These are phyloP conservation scores for Xylariaceae sp. DNA, from an alignment of 2,329 filamentous ascomycete genomes.

Conservation along the genomic window DNA sequence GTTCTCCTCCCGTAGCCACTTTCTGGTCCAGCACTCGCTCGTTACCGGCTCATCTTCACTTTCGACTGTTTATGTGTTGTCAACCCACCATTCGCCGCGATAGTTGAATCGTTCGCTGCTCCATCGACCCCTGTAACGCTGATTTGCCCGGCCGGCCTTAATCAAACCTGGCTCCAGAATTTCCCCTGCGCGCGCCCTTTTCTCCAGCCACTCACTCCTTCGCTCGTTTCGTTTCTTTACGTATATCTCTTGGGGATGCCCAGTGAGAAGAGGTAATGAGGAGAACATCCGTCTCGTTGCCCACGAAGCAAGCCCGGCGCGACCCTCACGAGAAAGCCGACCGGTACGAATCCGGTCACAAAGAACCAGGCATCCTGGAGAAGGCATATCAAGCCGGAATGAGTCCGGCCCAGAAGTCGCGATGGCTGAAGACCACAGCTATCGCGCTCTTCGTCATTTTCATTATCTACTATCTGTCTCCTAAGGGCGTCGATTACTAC, in stretches of 20 bases:
- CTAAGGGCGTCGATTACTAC: constrained; percentile 51
- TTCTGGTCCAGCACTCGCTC: constrained; percentile 13
- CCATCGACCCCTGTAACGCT: not conserved
- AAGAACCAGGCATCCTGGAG: constrained; percentile 45
- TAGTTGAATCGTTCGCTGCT: not conserved
- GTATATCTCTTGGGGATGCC: constrained; percentile 24
- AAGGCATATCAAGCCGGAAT: constrained; percentile 55
- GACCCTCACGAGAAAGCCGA: constrained; percentile 62
- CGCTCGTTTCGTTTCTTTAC: constrained; percentile 12
- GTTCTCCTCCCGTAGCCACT: not conserved
- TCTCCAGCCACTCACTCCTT: constrained; percentile 10
- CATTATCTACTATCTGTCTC: constrained; percentile 60
- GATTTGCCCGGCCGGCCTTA: not conserved
- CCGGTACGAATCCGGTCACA: constrained; percentile 49
- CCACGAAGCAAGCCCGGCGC: constrained; percentile 54
- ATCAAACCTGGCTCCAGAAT: not conserved
- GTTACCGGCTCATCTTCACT: not conserved
- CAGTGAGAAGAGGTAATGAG: constrained; percentile 45
- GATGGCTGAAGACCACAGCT: constrained; percentile 61
- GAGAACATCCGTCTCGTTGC: constrained; percentile 60
- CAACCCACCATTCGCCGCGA: constrained; percentile 1
- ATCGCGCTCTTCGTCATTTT: constrained; percentile 56
- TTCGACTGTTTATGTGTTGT: not conserved
- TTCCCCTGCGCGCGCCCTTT: constrained; percentile 8
- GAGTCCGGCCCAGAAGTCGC: constrained; percentile 59